Evolutionary conservation across 345 rosid species (phyloP).

Genomic region (Citrus reticulata): DNA sequence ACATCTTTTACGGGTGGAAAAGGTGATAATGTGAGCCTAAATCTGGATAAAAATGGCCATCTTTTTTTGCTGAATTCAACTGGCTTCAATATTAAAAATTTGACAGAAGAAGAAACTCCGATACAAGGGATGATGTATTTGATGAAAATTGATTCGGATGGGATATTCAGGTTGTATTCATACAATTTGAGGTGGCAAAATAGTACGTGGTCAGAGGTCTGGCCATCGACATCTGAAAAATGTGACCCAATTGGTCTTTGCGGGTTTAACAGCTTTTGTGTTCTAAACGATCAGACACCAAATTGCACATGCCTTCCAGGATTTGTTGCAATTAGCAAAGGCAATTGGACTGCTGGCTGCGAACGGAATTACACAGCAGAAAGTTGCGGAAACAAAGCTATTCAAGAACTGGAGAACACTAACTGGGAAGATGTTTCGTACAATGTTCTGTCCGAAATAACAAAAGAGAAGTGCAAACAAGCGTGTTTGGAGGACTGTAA

Average conservation of each 20-base stretch:
- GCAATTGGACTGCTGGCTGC: slow-evolving; percentile 22
- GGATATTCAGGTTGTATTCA: background rate
- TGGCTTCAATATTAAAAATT: background rate
- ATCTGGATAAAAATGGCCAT: background rate
- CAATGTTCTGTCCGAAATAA: background rate
- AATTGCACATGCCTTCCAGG: slow-evolving; percentile 15
- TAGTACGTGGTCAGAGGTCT: background rate
- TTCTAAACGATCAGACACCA: background rate
- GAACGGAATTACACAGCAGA: slow-evolving; percentile 10
- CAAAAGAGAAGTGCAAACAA: slow-evolving; percentile 13
- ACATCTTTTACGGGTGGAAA: background rate
- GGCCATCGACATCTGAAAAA: background rate
- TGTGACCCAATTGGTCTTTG: slow-evolving; percentile 20
- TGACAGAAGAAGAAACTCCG: background rate
- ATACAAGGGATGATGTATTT: background rate
- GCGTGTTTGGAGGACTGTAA: slow-evolving; percentile 27
- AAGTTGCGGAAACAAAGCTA: slow-evolving; percentile 8
- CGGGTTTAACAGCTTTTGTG: slow-evolving; percentile 26
- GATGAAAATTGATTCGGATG: background rate
- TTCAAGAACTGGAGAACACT: background rate
- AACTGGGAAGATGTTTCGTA: slow-evolving; percentile 16
- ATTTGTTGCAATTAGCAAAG: slow-evolving; percentile 1
- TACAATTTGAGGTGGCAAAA: background rate
- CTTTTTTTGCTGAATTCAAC: slow-evolving; percentile 8
- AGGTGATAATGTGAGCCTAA: background rate